Evolutionary conservation across 441 rosid genomes (phyloP), one percentile per base, ranked within the genome.

Genomic region (Bruguiera hainesii): DNA sequence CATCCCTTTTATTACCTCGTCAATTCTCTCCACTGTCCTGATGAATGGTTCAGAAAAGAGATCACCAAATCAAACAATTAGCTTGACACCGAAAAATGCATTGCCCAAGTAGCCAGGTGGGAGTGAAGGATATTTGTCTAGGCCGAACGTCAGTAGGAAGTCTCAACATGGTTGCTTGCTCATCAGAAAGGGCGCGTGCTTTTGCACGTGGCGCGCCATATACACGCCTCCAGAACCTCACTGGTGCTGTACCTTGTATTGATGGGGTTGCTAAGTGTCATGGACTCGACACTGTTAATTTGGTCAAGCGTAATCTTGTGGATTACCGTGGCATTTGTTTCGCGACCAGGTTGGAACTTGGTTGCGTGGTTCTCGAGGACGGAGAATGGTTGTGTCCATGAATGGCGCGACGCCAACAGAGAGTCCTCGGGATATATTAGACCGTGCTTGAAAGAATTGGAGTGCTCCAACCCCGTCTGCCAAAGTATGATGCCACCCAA

Each of bases 21-120:
- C 23, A 0, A 23, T 23, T 23, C 23, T 23, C 23, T 23, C 23
- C 23, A 23, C 23, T 23, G 23, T 23, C 51, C 81, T 75, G 83
- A 86, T 81, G 6, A 84, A 80, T 16, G 92, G 89, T 58, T 86
- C 86, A 15, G 87, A 82, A 31, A 64, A 49, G 21, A 21, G 21
- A 21, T 21, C 21, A 21, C 21, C 21, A 21, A 0, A 21, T 21
- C 21, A 21, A 21, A 21, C 21, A 21, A 21, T 21, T 37, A 91
- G 80, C 64, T 86, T 89, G 1, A 87, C 81, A 0, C 87, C 79
- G 76, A 86, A 89, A 28, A 87, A 80, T 46, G 78, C 86, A 48
- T 87, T 89, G 6, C 94, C 96, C 21, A 91, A 91, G 82, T 85
- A 91, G 62, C 88, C 87, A 4, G 79, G 81, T 18, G 92, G 92